Percentiles rank a stretch among this genome's conserved stretches.
Evolutionary conservation across 106 monocot genomes (phyloP).

Genomic region (Xerophyta viscosa): DNA sequence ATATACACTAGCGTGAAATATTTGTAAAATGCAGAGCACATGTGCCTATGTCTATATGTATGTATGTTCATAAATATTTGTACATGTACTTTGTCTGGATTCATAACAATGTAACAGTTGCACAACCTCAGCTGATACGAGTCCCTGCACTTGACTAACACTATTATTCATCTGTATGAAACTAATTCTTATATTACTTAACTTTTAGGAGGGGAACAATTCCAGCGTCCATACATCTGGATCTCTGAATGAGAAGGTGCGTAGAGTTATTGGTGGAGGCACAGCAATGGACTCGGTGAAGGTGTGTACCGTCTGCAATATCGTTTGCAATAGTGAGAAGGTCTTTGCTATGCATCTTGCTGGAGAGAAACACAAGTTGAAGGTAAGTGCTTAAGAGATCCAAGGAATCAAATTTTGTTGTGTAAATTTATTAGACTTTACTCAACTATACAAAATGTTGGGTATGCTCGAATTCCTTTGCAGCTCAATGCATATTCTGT

Average conservation of each 20-base stretch:
- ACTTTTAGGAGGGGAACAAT: not conserved
- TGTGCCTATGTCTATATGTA: too few species aligned
- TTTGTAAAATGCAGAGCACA: too few species aligned
- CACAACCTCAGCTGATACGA: too few species aligned
- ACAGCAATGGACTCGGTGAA: not conserved
- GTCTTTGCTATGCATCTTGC: conserved; percentile 6
- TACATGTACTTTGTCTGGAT: not conserved
- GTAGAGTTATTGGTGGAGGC: not conserved
- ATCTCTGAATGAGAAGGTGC: not conserved
- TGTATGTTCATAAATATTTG: not conserved
- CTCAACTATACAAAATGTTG: too few species aligned
- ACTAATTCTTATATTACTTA: not conserved
- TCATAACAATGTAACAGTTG: not conserved
- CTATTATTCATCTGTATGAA: not conserved
- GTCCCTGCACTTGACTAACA: not conserved
- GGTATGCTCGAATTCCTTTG: too few species aligned
- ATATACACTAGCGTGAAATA: too few species aligned
- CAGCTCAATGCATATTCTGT: too few species aligned
- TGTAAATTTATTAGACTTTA: too few species aligned
- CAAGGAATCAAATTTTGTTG: too few species aligned
- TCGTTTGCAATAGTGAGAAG: conserved; percentile 7
- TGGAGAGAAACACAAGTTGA: not conserved
- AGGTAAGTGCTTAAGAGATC: too few species aligned
- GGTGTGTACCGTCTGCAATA: conserved; percentile 1
- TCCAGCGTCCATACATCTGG: not conserved